Conservation (phyloP, 2,329 filamentous ascomycete genomes). For the Stagonosporopsis vannaccii region DNA sequence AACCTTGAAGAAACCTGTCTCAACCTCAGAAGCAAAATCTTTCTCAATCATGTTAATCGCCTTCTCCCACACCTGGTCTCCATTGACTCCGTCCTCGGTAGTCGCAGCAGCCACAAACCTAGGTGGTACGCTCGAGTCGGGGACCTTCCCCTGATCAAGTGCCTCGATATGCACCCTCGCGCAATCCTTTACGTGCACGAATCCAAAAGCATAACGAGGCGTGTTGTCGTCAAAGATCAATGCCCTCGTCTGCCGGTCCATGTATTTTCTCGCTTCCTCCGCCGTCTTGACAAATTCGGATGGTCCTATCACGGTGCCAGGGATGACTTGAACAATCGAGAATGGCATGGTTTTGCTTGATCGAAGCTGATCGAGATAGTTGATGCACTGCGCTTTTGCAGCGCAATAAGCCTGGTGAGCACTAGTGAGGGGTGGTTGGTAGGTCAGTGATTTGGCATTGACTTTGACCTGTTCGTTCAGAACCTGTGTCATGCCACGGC, state of each 20-base stretch:
- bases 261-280: slow-evolving; percentile 24
- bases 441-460: slow-evolving; percentile 29
- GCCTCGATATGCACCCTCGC: slow-evolving; percentile 43
- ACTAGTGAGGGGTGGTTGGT: slow-evolving; percentile 38
- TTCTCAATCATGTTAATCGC: slow-evolving; percentile 31
- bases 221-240: slow-evolving; percentile 41
- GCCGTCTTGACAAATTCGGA: slow-evolving; percentile 38
- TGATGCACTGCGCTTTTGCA: slow-evolving; percentile 46
- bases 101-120: slow-evolving; percentile 41
- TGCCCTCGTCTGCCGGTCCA: slow-evolving; percentile 45
- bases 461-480: slow-evolving; percentile 30
- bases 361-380: slow-evolving; percentile 32
- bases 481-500: slow-evolving; percentile 38
- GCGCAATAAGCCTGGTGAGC: slow-evolving; percentile 45
- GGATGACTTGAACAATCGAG: slow-evolving; percentile 43
- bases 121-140: slow-evolving; percentile 28
- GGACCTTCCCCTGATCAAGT: slow-evolving; percentile 28
- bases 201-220: slow-evolving; percentile 45
- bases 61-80: slow-evolving; percentile 30
- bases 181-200: slow-evolving; percentile 44
- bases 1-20: slow-evolving; percentile 29
- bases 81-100: slow-evolving; percentile 28
- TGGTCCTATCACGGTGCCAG: slow-evolving; percentile 44
- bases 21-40: slow-evolving; percentile 27
- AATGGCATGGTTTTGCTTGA: slow-evolving; percentile 25